Percentiles rank a stretch among this genome's conserved stretches.
Evolutionary conservation across 2,329 filamentous ascomycete genomes (phyloP).

Genomic region (Ophiosphaerella herpotricha): DNA sequence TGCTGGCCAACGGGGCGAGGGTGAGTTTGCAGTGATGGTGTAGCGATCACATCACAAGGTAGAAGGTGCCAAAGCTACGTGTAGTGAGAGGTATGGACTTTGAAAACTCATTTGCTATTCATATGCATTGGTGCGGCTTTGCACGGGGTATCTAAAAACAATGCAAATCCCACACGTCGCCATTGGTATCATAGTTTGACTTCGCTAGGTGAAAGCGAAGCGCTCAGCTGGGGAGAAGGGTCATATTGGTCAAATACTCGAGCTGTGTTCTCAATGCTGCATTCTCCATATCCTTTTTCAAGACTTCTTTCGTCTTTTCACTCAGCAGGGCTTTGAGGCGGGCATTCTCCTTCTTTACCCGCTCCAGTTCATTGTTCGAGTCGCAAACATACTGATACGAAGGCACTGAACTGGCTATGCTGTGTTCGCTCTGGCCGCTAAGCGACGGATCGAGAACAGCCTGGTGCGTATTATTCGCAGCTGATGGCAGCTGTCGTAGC

Average conservation of each 20-base stretch:
- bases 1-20: conserved; percentile 52
- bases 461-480: not conserved
- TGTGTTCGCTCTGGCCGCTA: conserved; percentile 13
- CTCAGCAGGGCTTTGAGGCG: conserved; percentile 23
- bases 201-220: too few relatives aligned
- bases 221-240: conserved; percentile 9
- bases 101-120: not conserved
- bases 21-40: conserved; percentile 24
- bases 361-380: conserved; percentile 19
- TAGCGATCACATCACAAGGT: not conserved
- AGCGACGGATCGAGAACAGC: conserved; percentile 27
- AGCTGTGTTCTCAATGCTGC: conserved; percentile 31
- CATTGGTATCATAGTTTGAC: too few relatives aligned
- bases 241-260: conserved; percentile 33
- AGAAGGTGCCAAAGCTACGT: not conserved
- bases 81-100: not conserved
- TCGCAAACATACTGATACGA: not conserved
- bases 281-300: conserved; percentile 32
- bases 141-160: not conserved
- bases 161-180: too few relatives aligned
- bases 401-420: conserved; percentile 17
- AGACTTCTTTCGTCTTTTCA: conserved; percentile 30
- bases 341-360: conserved; percentile 27
- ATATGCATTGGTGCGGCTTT: not conserved
- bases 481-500: not conserved